Base-by-base conservation (phyloP, 371 early-diverging fungal species). In the Phascolomyces articulosus region DNA sequence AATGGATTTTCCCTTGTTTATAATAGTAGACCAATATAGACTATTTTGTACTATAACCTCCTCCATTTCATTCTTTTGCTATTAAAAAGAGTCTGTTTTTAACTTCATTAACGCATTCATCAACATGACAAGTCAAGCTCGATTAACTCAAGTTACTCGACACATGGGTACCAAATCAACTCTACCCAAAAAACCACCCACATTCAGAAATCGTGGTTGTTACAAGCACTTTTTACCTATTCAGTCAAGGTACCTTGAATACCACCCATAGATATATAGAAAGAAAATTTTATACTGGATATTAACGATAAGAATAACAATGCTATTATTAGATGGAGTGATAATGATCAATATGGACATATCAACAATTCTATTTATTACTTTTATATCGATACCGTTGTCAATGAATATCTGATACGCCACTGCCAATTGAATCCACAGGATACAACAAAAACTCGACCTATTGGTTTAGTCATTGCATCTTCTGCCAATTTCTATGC, bases 301-400 rank as follows among this genome's bases (percentile, higher is more conserved):
- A 18, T 15, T 15, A 10, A 16, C 9, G 13, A 11, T 21, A 41
- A 16, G 21, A 27, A 34, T 34, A 6, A 34, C 11, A 9, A 34
- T 34, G 9, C 0, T 11, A 34, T 34, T 34, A 34, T 34, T 55
- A 73, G 87, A 55, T 86, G 86, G 85, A 73, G 78, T 29, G 88
- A 88, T 60, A 85, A 85, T 53, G 88, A 88, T 56, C 78, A 82
- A 40, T 89, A 89, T 60, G 86, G 85, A 16, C 89, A 89, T 71
- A 71, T 89, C 51, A 89, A 89, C 69, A 89, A 89, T 60, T 78
- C 84, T 0, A 70, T 85, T 24, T 87, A 84, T 61, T 85, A 89
- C 59, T 70, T 75, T 49, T 85, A 84, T 56, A 85, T 89, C 58
- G 89, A 89, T 61, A 86, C 86, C 2, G 66, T 85, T 21, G 84